Percentiles rank a stretch among this genome's conserved stretches.
Evolutionary conservation across 179 eudicot genomes (phyloP).

Genomic region (Beta corolliflora): DNA sequence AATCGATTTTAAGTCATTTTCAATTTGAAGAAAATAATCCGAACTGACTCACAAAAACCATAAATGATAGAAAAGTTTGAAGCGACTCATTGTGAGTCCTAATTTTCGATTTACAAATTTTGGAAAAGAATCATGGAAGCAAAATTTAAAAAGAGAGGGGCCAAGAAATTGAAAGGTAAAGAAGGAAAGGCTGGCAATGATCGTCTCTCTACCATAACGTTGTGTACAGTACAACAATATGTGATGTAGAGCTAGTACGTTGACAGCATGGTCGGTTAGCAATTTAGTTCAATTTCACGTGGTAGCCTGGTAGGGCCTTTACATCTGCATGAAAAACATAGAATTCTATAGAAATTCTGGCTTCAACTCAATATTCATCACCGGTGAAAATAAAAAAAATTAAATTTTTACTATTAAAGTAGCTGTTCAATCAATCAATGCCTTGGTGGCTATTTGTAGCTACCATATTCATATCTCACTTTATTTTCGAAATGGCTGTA

Average conservation of each 20-base stretch:
- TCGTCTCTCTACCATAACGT: neutral
- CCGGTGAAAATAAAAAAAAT: neutral
- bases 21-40: too few relatives aligned
- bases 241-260: neutral
- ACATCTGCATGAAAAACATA: neutral
- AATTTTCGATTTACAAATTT: too few relatives aligned
- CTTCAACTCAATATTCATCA: neutral
- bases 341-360: neutral
- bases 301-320: constrained; percentile 19
- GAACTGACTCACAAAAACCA: too few relatives aligned
- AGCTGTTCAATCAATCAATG: constrained; percentile 3
- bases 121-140: too few relatives aligned
- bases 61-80: too few relatives aligned
- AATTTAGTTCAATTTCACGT: neutral
- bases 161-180: neutral
- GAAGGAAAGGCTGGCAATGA: neutral
- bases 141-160: too few relatives aligned
- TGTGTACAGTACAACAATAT: neutral
- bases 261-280: constrained; percentile 13
- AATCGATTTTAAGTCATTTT: too few relatives aligned
- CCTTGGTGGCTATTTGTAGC: neutral
- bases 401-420: neutral
- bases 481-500: neutral
- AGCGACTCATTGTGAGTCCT: too few relatives aligned
- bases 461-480: neutral